Evolutionary conservation across 108 stramenopile species (phyloP).

Genomic region (Aurantiochytrium sp.): DNA sequence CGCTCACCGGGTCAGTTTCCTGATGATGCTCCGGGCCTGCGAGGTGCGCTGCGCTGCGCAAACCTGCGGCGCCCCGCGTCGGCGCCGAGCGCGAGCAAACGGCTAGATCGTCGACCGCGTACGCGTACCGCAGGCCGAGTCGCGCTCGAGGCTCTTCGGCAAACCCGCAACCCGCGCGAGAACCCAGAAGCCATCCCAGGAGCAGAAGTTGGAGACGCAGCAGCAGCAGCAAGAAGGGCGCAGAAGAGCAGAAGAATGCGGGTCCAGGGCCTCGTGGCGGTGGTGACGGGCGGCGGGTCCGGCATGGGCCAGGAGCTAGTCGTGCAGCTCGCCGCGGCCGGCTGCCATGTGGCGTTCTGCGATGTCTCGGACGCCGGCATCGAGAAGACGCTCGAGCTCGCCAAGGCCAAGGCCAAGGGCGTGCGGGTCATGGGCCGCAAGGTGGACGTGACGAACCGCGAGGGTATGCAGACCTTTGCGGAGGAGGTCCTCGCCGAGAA

Average conservation of each 20-base stretch:
- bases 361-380: not conserved
- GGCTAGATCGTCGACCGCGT: no score
- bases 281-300: slow-evolving; percentile 19
- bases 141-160: no score
- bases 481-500: not conserved
- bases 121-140: no score
- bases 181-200: no score
- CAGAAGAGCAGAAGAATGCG: not conserved
- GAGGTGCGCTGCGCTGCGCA: no score
- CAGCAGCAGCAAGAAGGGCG: not conserved
- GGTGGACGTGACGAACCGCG: not conserved
- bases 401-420: not conserved
- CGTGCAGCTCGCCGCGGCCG: not conserved
- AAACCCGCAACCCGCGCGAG: no score
- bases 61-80: no score
- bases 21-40: no score
- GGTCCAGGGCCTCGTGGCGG: not conserved
- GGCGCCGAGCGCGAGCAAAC: no score
- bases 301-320: slow-evolving; percentile 8
- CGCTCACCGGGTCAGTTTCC: no score
- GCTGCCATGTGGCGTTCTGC: slow-evolving; percentile 13
- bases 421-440: not conserved
- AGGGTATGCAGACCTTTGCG: not conserved
- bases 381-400: not conserved
- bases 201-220: no score